These are phyloP conservation scores for Backusella psychrophila DNA, from an alignment of 192 early-diverging fungal species.

Conservation along the genomic window DNA sequence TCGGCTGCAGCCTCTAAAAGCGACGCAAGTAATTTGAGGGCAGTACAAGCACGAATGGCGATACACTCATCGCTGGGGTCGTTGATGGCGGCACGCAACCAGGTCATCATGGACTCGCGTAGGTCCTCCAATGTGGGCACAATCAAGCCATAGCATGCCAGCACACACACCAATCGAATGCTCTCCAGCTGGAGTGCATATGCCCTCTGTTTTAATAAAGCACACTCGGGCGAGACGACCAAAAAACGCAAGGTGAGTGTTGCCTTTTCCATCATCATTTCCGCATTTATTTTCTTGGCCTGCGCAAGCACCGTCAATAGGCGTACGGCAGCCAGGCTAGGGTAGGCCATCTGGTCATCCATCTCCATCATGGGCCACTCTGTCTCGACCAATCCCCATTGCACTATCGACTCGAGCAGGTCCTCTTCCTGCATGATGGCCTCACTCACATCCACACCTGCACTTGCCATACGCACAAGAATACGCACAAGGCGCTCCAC, in stretches of 20 bases:
- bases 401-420: slow-evolving; percentile 40
- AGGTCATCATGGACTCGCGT: slow-evolving; percentile 25
- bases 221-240: slow-evolving; percentile 32
- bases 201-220: slow-evolving; percentile 11
- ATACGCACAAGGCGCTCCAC: slow-evolving; percentile 47
- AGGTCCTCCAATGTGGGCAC: slow-evolving; percentile 44
- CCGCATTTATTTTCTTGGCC: slow-evolving; percentile 41
- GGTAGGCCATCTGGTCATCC: slow-evolving; percentile 9
- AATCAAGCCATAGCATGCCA: slow-evolving; percentile 51
- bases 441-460: slow-evolving; percentile 39
- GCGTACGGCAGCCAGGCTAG: slow-evolving; percentile 25
- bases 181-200: slow-evolving; percentile 39
- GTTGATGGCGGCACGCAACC: slow-evolving; percentile 21
- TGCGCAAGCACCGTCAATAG: slow-evolving; percentile 40
- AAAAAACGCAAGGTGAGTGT: slow-evolving; percentile 40
- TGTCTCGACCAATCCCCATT: slow-evolving; percentile 32
- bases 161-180: slow-evolving; percentile 40
- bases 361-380: slow-evolving; percentile 46
- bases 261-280: slow-evolving; percentile 34
- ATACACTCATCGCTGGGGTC: not conserved
- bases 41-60: slow-evolving; percentile 21
- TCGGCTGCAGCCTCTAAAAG: slow-evolving; percentile 44
- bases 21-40: slow-evolving; percentile 27
- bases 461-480: slow-evolving; percentile 44
- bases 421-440: slow-evolving; percentile 46